Evolutionary conservation across 768 basidiomycete species (phyloP).

Genomic region (Lactarius hengduanensis): DNA sequence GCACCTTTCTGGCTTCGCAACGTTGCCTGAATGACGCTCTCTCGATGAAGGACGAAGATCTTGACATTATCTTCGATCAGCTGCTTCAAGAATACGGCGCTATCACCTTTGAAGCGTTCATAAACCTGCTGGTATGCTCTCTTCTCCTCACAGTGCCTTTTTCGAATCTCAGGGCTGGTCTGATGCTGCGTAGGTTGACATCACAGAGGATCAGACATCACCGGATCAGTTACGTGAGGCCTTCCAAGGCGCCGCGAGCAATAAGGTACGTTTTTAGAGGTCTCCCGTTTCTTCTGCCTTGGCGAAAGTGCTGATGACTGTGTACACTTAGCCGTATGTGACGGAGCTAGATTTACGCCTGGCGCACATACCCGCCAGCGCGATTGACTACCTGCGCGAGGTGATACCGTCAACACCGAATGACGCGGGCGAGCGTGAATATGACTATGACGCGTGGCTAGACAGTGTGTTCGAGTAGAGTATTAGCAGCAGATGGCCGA

Average conservation of each 20-base stretch:
- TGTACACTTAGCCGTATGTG: slow-evolving; percentile 68
- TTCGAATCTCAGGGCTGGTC: background rate
- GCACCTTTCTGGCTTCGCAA: slow-evolving; percentile 27
- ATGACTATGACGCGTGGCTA: slow-evolving; percentile 82
- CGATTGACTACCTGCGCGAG: slow-evolving; percentile 79
- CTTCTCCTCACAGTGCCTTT: slow-evolving; percentile 27
- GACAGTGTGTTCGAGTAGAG: slow-evolving; percentile 67
- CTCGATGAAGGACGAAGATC: slow-evolving; percentile 70
- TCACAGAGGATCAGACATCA: slow-evolving; percentile 93
- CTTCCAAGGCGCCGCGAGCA: slow-evolving; percentile 86
- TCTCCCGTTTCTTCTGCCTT: background rate
- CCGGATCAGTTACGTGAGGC: slow-evolving; percentile 89
- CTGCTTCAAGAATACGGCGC: slow-evolving; percentile 80
- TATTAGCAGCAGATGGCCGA: background rate
- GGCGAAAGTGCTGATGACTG: slow-evolving; percentile 9
- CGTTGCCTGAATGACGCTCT: background rate
- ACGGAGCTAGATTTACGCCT: slow-evolving; percentile 90
- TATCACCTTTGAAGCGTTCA: slow-evolving; percentile 91
- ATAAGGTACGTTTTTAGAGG: slow-evolving; percentile 60
- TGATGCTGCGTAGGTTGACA: slow-evolving; percentile 66
- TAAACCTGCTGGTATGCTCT: slow-evolving; percentile 76
- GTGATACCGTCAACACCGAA: slow-evolving; percentile 66
- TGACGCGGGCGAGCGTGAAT: slow-evolving; percentile 61
- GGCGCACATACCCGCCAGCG: slow-evolving; percentile 70
- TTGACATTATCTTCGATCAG: slow-evolving; percentile 79